These are phyloP conservation scores for Arachnomyces sp. DNA, from an alignment of 2,329 filamentous ascomycete genomes.

Conservation along the genomic window DNA sequence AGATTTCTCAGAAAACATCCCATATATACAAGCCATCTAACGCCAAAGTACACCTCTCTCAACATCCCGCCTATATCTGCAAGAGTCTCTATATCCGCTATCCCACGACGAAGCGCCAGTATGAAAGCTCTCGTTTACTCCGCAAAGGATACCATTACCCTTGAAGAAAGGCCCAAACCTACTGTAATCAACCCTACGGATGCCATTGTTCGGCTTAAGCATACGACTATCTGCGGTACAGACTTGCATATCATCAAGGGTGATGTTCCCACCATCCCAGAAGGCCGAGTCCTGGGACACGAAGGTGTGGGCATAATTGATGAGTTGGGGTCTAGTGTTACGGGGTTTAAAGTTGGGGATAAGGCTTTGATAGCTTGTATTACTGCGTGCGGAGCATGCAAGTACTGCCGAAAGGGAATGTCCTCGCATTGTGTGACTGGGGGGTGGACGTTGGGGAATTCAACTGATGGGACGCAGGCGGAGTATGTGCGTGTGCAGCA, in stretches of 20 bases:
- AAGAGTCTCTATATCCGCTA: too few relatives aligned
- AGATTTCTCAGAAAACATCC: too few relatives aligned
- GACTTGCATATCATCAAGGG: slow-evolving; percentile 52
- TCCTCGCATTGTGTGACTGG: slow-evolving; percentile 47
- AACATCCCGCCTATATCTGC: too few relatives aligned
- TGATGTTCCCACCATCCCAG: slow-evolving; percentile 42
- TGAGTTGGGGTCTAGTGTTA: slow-evolving; percentile 38
- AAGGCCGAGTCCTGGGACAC: slow-evolving; percentile 45
- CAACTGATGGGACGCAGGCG: slow-evolving; percentile 49
- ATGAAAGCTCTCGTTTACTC: slow-evolving; percentile 46
- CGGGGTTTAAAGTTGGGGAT: slow-evolving; percentile 44
- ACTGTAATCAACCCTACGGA: slow-evolving; percentile 38
- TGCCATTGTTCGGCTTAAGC: slow-evolving; percentile 42
- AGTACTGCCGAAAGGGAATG: slow-evolving; percentile 46
- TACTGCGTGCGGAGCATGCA: slow-evolving; percentile 45
- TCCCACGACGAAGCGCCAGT: slow-evolving; percentile 9
- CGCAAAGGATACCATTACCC: slow-evolving; percentile 24
- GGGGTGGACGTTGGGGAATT: slow-evolving; percentile 50
- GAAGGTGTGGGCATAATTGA: slow-evolving; percentile 48
- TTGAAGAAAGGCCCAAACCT: slow-evolving; percentile 39
- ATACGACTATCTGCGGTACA: slow-evolving; percentile 48
- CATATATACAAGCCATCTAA: too few relatives aligned
- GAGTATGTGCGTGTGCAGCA: slow-evolving; percentile 49
- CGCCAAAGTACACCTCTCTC: too few relatives aligned
- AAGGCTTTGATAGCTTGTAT: slow-evolving; percentile 47